phyloP scores from a whole-genome alignment of 768 basidiomycete genomes.

The Boletales sp. region DNA sequence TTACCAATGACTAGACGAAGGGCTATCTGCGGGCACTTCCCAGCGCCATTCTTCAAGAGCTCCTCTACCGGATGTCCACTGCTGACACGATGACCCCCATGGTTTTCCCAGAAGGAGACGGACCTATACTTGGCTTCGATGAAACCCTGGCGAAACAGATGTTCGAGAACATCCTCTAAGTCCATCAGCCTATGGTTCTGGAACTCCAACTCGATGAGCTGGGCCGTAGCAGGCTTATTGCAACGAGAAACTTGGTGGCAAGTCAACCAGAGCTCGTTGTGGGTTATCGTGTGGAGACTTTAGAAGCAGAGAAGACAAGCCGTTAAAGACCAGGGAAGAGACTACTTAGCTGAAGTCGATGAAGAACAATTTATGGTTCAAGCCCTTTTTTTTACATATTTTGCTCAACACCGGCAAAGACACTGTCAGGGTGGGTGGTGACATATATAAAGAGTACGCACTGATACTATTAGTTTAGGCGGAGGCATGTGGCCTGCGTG shows the following conservation, averaged over 20 bases:
- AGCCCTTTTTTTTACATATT: slow-evolving; percentile 15
- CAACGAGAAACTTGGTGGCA: slow-evolving; percentile 46
- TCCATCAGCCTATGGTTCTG: slow-evolving; percentile 38
- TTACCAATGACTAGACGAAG: slow-evolving; percentile 45
- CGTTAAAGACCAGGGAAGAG: not conserved
- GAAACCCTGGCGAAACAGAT: slow-evolving; percentile 43
- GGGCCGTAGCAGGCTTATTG: slow-evolving; percentile 39
- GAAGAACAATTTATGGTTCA: no score
- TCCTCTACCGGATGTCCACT: slow-evolving; percentile 35
- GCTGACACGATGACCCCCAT: slow-evolving; percentile 36
- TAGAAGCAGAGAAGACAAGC: not conserved
- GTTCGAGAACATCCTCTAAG: slow-evolving; percentile 48
- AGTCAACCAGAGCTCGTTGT: slow-evolving; percentile 45
- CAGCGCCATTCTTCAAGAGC: slow-evolving; percentile 34
- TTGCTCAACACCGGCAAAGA: not conserved
- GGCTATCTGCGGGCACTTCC: slow-evolving; percentile 42
- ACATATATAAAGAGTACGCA: not conserved
- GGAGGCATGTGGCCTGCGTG: no score
- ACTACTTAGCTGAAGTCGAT: not conserved
- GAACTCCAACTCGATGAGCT: slow-evolving; percentile 46
- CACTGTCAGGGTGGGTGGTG: not conserved
- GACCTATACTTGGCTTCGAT: slow-evolving; percentile 43
- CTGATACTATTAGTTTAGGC: no score
- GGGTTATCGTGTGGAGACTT: slow-evolving; percentile 18
- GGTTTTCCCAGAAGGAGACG: slow-evolving; percentile 38